phyloP scores from a whole-genome alignment of 2,329 filamentous ascomycete species.

The Stagonosporopsis chrysanthemi region DNA sequence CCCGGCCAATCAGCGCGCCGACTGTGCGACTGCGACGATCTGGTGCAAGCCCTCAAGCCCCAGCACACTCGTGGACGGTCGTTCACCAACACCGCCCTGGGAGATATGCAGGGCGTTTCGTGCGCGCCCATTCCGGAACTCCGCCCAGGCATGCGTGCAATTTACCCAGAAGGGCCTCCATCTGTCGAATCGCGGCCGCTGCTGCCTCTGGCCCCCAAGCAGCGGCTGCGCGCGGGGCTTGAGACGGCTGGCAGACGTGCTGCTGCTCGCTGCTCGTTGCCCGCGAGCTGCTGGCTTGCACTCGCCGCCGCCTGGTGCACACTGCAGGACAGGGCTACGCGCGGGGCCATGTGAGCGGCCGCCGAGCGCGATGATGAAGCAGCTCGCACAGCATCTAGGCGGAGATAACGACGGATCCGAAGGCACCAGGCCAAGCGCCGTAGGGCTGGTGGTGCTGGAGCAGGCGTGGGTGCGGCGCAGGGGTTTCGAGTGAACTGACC shows the following conservation, averaged over 20 bases:
- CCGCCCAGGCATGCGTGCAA: conserved; percentile 18
- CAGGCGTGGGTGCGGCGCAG: conserved; percentile 18
- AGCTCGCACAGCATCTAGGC: conserved; percentile 22
- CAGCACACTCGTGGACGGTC: conserved; percentile 20
- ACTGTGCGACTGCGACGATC: conserved; percentile 17
- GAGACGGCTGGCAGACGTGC: conserved; percentile 9
- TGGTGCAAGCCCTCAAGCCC: conserved; percentile 18
- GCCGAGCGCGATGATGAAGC: conserved; percentile 12
- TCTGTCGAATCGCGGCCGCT: conserved; percentile 6
- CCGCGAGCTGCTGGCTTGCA: neutral
- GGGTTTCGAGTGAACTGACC: conserved; percentile 30
- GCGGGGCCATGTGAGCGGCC: conserved; percentile 8
- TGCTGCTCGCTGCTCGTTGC: neutral
- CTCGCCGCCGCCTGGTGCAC: neutral
- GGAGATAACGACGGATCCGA: conserved; percentile 33
- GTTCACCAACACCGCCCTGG: conserved; percentile 22
- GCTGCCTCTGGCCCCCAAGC: conserved; percentile 17
- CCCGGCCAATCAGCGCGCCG: conserved; percentile 11
- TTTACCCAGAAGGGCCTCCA: conserved; percentile 15
- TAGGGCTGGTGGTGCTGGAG: conserved; percentile 32
- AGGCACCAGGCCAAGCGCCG: conserved; percentile 27
- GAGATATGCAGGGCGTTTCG: conserved; percentile 19
- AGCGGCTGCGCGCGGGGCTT: conserved; percentile 10
- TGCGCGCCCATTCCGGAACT: conserved; percentile 19
- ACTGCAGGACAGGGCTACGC: conserved; percentile 1